phyloP scores from a whole-genome alignment of 495 filamentous ascomycete genomes.

The Neurospora intermedia region DNA sequence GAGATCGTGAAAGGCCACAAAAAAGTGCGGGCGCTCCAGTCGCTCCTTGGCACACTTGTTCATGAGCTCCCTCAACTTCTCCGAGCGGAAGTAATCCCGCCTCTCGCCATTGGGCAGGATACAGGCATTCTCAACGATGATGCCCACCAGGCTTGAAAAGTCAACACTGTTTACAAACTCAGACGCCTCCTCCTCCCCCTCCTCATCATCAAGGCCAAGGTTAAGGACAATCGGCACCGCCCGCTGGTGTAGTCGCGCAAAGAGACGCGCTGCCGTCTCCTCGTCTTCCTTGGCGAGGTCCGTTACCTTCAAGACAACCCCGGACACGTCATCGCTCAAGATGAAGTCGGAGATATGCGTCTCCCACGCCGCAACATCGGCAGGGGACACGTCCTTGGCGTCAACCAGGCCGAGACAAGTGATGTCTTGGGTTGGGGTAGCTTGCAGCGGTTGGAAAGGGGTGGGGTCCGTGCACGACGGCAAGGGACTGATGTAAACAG shows the following conservation, averaged over 20 bases:
- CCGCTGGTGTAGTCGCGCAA: slow-evolving; percentile 1
- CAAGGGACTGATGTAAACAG: neutral
- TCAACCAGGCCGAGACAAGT: neutral
- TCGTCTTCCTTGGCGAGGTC: neutral
- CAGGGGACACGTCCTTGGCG: neutral
- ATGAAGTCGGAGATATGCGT: neutral
- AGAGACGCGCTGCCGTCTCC: neutral
- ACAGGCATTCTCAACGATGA: slow-evolving; percentile 41
- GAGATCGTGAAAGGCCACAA: slow-evolving; percentile 15
- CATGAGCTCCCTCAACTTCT: slow-evolving; percentile 31
- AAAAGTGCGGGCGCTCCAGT: slow-evolving; percentile 7
- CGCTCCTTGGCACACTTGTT: slow-evolving; percentile 6
- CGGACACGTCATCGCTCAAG: neutral
- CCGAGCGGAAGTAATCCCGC: slow-evolving; percentile 40
- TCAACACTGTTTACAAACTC: slow-evolving; percentile 1
- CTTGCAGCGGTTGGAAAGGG: neutral
- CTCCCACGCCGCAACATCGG: neutral
- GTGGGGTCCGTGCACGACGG: neutral
- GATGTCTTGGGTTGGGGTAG: neutral
- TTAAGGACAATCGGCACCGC: slow-evolving; percentile 8
- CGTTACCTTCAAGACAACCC: neutral
- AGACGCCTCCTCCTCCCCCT: neutral
- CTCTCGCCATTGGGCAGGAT: slow-evolving; percentile 36
- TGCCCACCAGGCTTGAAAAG: slow-evolving; percentile 15
- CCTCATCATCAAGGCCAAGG: neutral